These are phyloP conservation scores for Penicillium taxi DNA, from an alignment of 495 filamentous ascomycete genomes.

Conservation along the genomic window DNA sequence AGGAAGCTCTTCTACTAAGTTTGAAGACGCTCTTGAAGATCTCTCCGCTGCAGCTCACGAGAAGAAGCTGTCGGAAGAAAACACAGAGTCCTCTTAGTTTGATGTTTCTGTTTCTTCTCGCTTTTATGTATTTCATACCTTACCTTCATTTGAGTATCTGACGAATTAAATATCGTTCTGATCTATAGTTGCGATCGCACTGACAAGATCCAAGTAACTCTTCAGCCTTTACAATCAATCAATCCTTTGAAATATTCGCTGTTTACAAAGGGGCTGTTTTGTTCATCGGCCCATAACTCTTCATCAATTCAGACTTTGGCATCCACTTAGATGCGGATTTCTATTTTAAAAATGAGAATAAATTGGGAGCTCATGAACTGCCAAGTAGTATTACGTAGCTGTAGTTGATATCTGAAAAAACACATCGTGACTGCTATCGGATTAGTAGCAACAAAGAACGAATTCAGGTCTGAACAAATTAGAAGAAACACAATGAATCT, in stretches of 20 bases:
- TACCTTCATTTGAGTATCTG: slow-evolving; percentile 3
- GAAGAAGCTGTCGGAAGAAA: slow-evolving; percentile 26
- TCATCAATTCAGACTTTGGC: background rate
- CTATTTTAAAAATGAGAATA: no score
- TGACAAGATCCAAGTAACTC: background rate
- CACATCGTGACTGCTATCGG: no score
- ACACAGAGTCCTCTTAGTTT: slow-evolving; percentile 10
- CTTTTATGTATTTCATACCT: background rate
- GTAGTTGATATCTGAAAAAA: no score
- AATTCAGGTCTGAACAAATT: no score
- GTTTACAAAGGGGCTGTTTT: slow-evolving; percentile 3
- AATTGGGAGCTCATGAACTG: no score
- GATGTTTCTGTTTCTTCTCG: slow-evolving; percentile 6
- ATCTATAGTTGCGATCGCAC: background rate
- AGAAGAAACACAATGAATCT: no score
- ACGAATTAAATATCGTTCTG: background rate
- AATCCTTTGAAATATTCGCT: slow-evolving; percentile 1
- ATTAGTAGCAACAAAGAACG: no score
- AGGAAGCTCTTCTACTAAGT: slow-evolving; percentile 6
- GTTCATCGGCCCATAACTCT: background rate
- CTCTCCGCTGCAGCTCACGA: slow-evolving; percentile 25
- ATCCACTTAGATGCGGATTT: background rate
- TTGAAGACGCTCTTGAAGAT: slow-evolving; percentile 21
- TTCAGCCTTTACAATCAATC: background rate
- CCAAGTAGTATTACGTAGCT: no score